Evolutionary conservation across 495 filamentous ascomycete genomes (phyloP).

Genomic region (Xylaria nigripes): DNA sequence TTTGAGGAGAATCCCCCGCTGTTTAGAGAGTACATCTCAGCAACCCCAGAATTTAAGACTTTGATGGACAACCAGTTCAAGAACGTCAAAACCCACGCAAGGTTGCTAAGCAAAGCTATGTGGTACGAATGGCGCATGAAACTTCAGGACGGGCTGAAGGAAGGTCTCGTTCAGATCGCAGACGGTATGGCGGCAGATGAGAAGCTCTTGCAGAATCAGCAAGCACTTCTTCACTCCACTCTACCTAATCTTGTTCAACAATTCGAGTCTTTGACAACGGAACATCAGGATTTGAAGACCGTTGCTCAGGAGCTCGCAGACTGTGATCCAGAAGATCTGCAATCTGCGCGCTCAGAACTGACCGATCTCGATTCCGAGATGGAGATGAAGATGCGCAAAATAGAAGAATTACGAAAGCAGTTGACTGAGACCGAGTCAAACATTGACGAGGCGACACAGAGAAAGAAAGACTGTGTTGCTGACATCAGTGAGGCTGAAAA

Average conservation of each 20-base stretch:
- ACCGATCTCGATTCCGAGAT: slow-evolving; percentile 57
- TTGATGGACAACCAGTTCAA: slow-evolving; percentile 96
- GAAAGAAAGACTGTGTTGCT: slow-evolving; percentile 57
- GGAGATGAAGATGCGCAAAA: slow-evolving; percentile 53
- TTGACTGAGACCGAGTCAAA: slow-evolving; percentile 53
- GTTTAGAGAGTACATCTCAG: slow-evolving; percentile 83
- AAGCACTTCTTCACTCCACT: slow-evolving; percentile 52
- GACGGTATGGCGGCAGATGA: slow-evolving; percentile 74
- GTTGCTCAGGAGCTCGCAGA: slow-evolving; percentile 68
- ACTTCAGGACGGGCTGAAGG: slow-evolving; percentile 72
- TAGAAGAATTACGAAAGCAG: slow-evolving; percentile 56
- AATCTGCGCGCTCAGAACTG: slow-evolving; percentile 56
- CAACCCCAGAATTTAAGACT: slow-evolving; percentile 70
- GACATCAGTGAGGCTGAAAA: slow-evolving; percentile 81
- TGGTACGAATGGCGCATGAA: slow-evolving; percentile 99
- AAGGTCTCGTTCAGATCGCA: slow-evolving; percentile 63
- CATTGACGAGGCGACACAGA: slow-evolving; percentile 51
- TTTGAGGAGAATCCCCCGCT: slow-evolving; percentile 81
- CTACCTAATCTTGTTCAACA: slow-evolving; percentile 58
- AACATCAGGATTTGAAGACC: slow-evolving; percentile 57
- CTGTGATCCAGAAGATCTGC: slow-evolving; percentile 70
- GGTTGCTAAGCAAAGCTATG: slow-evolving; percentile 81
- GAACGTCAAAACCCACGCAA: slow-evolving; percentile 86
- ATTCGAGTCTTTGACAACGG: slow-evolving; percentile 48
- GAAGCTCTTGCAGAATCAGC: slow-evolving; percentile 54